phyloP scores from a whole-genome alignment of 331 rosid species.

The Telfairia occidentalis region DNA sequence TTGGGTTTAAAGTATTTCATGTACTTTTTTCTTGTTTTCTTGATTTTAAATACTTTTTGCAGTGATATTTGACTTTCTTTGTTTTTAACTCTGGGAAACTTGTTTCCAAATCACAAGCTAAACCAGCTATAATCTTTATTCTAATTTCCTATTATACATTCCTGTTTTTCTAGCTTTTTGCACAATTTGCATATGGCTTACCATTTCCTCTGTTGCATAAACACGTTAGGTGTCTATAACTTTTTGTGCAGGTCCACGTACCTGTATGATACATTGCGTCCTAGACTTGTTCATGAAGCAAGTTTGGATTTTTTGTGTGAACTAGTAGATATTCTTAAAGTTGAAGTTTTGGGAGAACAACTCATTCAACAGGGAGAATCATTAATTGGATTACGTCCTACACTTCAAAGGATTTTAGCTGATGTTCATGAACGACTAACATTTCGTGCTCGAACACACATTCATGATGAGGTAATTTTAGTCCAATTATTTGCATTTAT shows the following conservation, averaged over 20 bases:
- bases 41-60: background rate
- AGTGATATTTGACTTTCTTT: background rate
- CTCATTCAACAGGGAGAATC: slow-evolving; percentile 66
- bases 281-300: slow-evolving; percentile 91
- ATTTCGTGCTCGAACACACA: slow-evolving; percentile 90
- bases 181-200: background rate
- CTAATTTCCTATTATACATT: background rate
- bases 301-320: slow-evolving; percentile 86
- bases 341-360: slow-evolving; percentile 85
- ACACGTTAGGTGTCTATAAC: background rate
- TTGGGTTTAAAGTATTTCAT: too few species aligned
- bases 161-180: background rate
- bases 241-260: slow-evolving; percentile 66
- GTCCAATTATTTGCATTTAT: background rate
- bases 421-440: slow-evolving; percentile 95
- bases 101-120: background rate
- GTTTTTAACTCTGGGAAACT: background rate
- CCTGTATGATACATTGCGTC: slow-evolving; percentile 85
- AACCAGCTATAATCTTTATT: background rate
- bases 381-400: slow-evolving; percentile 73
- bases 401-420: slow-evolving; percentile 85
- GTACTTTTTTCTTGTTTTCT: background rate
- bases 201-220: background rate
- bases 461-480: slow-evolving; percentile 74
- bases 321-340: slow-evolving; percentile 89